A percentile compares a stretch with the other conserved stretches of the same genome.
Conservation (phyloP, 805 yeast species). For the Candida oleophila region DNA sequence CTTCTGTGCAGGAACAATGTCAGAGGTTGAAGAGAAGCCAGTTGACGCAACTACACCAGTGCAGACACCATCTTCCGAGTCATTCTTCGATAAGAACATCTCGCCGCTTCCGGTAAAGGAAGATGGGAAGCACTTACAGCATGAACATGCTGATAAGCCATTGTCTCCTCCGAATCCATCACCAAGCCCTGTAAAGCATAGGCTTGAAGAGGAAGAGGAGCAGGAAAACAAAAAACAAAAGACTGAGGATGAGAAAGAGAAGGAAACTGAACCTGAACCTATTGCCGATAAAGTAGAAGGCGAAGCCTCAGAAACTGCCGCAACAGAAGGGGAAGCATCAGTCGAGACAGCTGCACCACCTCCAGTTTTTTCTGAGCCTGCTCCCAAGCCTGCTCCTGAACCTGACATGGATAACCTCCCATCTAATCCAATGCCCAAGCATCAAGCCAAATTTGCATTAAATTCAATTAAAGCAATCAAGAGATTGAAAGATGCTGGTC, state of each 20-base stretch:
- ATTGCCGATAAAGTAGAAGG: slow-evolving; percentile 8
- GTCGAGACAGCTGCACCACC: slow-evolving; percentile 8
- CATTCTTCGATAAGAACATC: slow-evolving; percentile 19
- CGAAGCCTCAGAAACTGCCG: too few species aligned
- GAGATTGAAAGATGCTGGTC: slow-evolving; percentile 87
- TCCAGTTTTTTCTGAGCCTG: slow-evolving; percentile 43
- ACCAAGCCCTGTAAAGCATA: slow-evolving; percentile 40
- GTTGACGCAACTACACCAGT: slow-evolving; percentile 36
- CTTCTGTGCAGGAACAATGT: slow-evolving; percentile 17
- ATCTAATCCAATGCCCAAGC: slow-evolving; percentile 66
- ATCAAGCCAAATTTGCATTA: slow-evolving; percentile 77
- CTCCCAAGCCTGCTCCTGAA: slow-evolving; percentile 72
- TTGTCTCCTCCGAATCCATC: slow-evolving; percentile 47
- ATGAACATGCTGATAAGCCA: slow-evolving; percentile 31
- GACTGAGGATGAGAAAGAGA: slow-evolving; percentile 15
- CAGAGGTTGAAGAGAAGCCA: slow-evolving; percentile 18
- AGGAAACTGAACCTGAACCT: slow-evolving; percentile 4
- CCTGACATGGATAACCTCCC: slow-evolving; percentile 74
- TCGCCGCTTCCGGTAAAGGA: not conserved
- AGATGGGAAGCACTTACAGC: slow-evolving; percentile 7
- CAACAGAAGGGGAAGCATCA: not conserved
- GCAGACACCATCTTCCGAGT: slow-evolving; percentile 37
- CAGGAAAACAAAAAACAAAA: slow-evolving; percentile 17
- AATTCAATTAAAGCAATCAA: slow-evolving; percentile 84
- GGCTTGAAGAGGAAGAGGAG: slow-evolving; percentile 25